A percentile compares a stretch with the other conserved stretches of the same genome.
phyloP scores from a whole-genome alignment of 2,329 filamentous ascomycete genomes.

The Paraphaeosphaeria minitans region DNA sequence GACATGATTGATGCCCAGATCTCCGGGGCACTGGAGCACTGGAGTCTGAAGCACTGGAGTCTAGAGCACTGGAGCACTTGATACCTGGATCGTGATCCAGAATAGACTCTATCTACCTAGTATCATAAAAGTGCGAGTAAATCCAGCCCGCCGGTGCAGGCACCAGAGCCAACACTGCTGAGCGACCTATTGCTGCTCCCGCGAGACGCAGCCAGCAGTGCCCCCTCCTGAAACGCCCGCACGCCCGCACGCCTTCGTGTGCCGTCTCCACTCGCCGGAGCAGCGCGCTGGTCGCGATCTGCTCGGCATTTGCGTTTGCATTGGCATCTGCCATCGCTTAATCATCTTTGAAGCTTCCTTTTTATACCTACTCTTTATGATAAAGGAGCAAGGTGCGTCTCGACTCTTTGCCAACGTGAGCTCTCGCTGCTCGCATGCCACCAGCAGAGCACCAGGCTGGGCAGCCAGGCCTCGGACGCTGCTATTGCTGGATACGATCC shows the following conservation, averaged over 20 bases:
- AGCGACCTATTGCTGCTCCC: too few species aligned
- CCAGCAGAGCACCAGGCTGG: constrained; percentile 1
- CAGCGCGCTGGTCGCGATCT: neutral
- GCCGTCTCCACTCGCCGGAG: too few species aligned
- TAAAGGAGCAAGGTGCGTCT: too few species aligned
- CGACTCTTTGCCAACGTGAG: neutral
- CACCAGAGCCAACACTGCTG: too few species aligned
- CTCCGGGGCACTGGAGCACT: too few species aligned
- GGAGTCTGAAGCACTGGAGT: too few species aligned
- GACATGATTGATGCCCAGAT: neutral
- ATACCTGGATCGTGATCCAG: neutral
- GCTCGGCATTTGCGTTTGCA: neutral
- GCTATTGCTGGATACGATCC: neutral
- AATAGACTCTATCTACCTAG: too few species aligned
- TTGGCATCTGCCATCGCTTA: neutral
- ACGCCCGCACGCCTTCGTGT: too few species aligned
- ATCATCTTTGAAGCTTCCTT: too few species aligned
- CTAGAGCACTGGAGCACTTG: too few species aligned
- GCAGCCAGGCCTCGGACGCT: neutral
- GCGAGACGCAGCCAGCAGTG: neutral
- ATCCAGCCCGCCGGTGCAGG: neutral
- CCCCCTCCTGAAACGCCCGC: neutral
- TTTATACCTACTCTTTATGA: too few species aligned
- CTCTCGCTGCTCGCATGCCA: neutral
- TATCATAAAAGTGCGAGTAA: too few species aligned